Conservation (phyloP, 2,329 filamentous ascomycete species). For the Fusarium drepaniforme region DNA sequence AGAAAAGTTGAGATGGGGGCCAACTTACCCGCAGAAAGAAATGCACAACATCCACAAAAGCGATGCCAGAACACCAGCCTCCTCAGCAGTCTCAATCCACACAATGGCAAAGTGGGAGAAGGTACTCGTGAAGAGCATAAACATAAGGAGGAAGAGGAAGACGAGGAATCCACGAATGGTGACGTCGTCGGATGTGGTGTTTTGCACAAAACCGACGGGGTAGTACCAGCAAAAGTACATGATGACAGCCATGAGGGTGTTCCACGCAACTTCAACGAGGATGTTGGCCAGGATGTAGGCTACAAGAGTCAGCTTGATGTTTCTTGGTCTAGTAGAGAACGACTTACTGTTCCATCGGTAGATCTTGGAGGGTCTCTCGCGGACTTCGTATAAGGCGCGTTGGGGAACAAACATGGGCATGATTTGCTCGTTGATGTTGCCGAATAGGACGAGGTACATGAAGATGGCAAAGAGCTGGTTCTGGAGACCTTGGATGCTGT, state of each 20-base stretch:
- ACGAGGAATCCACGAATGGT: conserved; percentile 40
- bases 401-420: conserved; percentile 79
- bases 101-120: conserved; percentile 42
- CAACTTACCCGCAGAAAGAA: conserved; percentile 41
- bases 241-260: conserved; percentile 37
- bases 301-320: conserved; percentile 6
- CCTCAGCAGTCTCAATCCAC: conserved; percentile 39
- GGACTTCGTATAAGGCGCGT: conserved; percentile 74
- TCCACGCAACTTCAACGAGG: conserved; percentile 41
- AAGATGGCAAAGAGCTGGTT: conserved; percentile 78
- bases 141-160: conserved; percentile 43
- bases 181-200: conserved; percentile 38
- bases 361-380: conserved; percentile 74
- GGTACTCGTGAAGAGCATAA: conserved; percentile 43
- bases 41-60: conserved; percentile 50
- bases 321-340: fast-evolving
- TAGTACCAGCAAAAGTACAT: conserved; percentile 47
- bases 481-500: conserved; percentile 71
- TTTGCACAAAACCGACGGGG: conserved; percentile 43
- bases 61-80: conserved; percentile 51
- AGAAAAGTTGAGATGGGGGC: not conserved
- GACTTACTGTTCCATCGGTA: conserved; percentile 57
- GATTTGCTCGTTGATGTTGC: conserved; percentile 68
- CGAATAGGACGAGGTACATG: conserved; percentile 77
- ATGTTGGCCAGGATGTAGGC: conserved; percentile 42